A percentile compares a stretch with the other conserved stretches of the same genome.
Evolutionary conservation across 225 moss, liverwort and hornwort genomes (phyloP).

Genomic region (Bryoerythrophyllum caledonicum): DNA sequence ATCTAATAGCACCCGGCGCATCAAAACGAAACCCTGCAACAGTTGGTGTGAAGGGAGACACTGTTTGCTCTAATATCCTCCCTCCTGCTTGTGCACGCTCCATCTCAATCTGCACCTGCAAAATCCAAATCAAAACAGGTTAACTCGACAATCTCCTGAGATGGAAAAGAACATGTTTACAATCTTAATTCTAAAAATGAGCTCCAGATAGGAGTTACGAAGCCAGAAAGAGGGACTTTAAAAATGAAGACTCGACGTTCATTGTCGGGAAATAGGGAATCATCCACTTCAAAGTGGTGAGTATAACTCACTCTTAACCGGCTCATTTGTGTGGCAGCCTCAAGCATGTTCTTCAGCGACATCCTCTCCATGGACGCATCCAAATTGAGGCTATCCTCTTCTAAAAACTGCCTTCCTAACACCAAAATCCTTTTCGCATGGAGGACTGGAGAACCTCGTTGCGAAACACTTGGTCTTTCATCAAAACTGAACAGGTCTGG

Average conservation of each 20-base stretch:
- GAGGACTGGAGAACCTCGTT: constrained; percentile 42
- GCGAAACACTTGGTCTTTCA: constrained; percentile 29
- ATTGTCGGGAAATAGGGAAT: too few species aligned
- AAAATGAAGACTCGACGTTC: not conserved
- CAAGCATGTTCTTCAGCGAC: constrained; percentile 59
- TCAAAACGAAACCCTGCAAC: constrained; percentile 93
- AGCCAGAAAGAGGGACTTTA: not conserved
- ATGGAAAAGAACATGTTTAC: too few species aligned
- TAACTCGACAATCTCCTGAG: not conserved
- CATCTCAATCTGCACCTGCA: constrained; percentile 88
- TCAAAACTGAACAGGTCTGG: constrained; percentile 84
- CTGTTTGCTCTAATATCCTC: constrained; percentile 66
- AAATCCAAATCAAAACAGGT: constrained; percentile 8
- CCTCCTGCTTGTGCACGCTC: constrained; percentile 73
- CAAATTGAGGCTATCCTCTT: constrained; percentile 53
- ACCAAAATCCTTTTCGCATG: constrained; percentile 83
- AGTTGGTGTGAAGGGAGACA: constrained; percentile 66
- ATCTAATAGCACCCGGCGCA: constrained; percentile 80
- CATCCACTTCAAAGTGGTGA: not conserved
- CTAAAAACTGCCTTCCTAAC: constrained; percentile 66
- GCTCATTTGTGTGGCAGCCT: constrained; percentile 51
- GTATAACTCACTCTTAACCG: constrained; percentile 52
- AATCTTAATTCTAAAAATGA: constrained; percentile 4
- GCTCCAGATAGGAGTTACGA: too few species aligned
- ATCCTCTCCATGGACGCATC: constrained; percentile 63